Percentiles rank a stretch among this genome's conserved stretches.
phyloP scores from a whole-genome alignment of 345 rosid species.

The Populus tremula region DNA sequence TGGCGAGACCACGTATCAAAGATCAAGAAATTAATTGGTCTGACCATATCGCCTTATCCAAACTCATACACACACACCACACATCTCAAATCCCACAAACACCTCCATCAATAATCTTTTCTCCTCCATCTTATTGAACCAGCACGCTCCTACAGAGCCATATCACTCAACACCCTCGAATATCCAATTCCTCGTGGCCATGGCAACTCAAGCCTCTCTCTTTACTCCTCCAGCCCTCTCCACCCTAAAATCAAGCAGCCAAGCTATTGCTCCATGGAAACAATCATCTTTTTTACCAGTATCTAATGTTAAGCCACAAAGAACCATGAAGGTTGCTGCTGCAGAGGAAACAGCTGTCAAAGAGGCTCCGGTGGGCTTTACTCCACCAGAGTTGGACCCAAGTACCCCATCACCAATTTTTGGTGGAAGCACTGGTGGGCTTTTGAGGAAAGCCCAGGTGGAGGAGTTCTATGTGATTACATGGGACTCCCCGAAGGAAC shows the following conservation, averaged over 20 bases:
- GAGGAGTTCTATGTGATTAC: slow-evolving; percentile 94
- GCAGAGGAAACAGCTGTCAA: slow-evolving; percentile 31
- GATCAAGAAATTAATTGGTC: slow-evolving; percentile 41
- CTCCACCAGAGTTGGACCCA: slow-evolving; percentile 76
- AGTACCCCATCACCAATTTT: slow-evolving; percentile 92
- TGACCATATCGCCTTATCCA: slow-evolving; percentile 47
- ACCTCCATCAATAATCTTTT: not conserved
- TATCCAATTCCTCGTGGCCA: slow-evolving; percentile 16
- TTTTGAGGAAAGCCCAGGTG: slow-evolving; percentile 75
- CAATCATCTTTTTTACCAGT: slow-evolving; percentile 19
- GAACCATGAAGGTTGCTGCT: slow-evolving; percentile 39
- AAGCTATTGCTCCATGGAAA: slow-evolving; percentile 42
- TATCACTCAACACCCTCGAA: not conserved
- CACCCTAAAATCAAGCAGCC: slow-evolving; percentile 44
- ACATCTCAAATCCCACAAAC: slow-evolving; percentile 17
- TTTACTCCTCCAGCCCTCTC: slow-evolving; percentile 49
- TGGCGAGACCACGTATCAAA: slow-evolving; percentile 34
- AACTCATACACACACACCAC: slow-evolving; percentile 12
- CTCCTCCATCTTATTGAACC: not conserved
- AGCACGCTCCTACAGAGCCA: too few species aligned
- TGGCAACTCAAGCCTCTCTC: slow-evolving; percentile 74
- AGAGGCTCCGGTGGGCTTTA: slow-evolving; percentile 79
- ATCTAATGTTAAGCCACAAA: slow-evolving; percentile 12
- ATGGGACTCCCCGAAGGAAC: slow-evolving; percentile 92
- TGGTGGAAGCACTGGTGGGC: slow-evolving; percentile 83